Conservation (phyloP, 352 stramenopile genomes). For the Phytophthora melonis region DNA sequence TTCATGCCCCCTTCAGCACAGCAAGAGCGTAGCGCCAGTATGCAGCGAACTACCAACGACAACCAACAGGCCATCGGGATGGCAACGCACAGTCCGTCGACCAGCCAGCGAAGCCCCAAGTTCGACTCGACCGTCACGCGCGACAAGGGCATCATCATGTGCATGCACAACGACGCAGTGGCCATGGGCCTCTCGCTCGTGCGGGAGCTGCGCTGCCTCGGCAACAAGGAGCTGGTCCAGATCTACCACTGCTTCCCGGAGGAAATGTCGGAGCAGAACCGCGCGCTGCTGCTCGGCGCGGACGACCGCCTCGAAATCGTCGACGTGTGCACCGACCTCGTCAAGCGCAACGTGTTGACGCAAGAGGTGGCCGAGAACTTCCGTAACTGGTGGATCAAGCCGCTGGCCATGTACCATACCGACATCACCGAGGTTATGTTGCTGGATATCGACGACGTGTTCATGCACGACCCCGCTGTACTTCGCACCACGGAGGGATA, state of each 20-base stretch:
- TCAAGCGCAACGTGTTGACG: slow-evolving; percentile 26
- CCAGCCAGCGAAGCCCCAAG: slow-evolving; percentile 15
- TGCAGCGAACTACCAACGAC: background rate
- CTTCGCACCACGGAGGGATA: slow-evolving; percentile 48
- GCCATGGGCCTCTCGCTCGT: slow-evolving; percentile 58
- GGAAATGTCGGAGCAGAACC: slow-evolving; percentile 49
- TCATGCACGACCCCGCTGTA: slow-evolving; percentile 45
- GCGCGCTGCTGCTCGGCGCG: slow-evolving; percentile 33
- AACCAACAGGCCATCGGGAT: slow-evolving; percentile 8
- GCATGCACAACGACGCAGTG: slow-evolving; percentile 50
- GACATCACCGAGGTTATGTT: slow-evolving; percentile 57
- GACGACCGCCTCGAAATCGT: slow-evolving; percentile 57
- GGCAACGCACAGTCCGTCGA: slow-evolving; percentile 17
- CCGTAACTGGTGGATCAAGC: slow-evolving; percentile 56
- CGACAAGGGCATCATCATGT: slow-evolving; percentile 54
- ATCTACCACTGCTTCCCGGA: slow-evolving; percentile 60
- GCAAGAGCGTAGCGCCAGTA: no score
- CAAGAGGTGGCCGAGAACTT: slow-evolving; percentile 33
- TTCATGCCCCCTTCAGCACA: slow-evolving; percentile 19
- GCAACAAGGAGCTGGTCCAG: slow-evolving; percentile 57
- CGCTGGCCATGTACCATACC: slow-evolving; percentile 54
- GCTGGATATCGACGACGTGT: slow-evolving; percentile 56
- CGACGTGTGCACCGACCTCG: slow-evolving; percentile 52
- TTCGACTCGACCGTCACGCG: slow-evolving; percentile 34
- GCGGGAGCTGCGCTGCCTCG: slow-evolving; percentile 53